Evolutionary conservation across 2,329 filamentous ascomycete species (phyloP), one percentile per base, ranked within the genome.

Genomic region (Herpotrichia juniperi): DNA sequence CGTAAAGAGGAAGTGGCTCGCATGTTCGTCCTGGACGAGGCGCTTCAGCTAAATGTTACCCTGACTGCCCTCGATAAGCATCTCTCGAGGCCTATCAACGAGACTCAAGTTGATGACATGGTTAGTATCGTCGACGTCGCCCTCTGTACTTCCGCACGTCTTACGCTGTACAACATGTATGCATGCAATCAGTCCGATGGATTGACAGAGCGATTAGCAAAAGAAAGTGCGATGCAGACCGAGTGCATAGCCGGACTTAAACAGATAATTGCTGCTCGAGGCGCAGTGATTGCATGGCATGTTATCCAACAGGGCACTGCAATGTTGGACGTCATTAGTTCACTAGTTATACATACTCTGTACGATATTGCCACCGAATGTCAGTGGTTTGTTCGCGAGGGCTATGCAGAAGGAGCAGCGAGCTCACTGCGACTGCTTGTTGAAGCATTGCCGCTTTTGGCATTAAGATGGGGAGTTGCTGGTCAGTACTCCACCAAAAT

Each of bases 1-100:
- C 86, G 46, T 19, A 48, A 48, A 42, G 46, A 42, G 24, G 30
- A 14, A 10, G 19, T 42, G 24, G 17, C 22, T n/a, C n/a, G 31
- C 14, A 35, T 42, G 4, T 30, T 42, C 8, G 22, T 48, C 4
- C 46, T 48, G 4, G 28, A 48, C 3, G 46, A 48, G 28, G 46
- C 32, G 7, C 32, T 40, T n/a, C 31, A 48, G 16, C 24, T 48
- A n/a, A 48, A 17, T 22, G 35, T 26, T 12, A 42, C 46, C 24
- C 24, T 48, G n/a, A 48, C 34, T 10, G 31, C 46, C 30, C 34
- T 48, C 5, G 46, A 48, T 25, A 48, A n/a, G 19, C 31, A 39
- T 28, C 34, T 48, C 14, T 19, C 46, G 10, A 24, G 21, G 9
- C n/a, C 31, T 8, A 48, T 42, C 21, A 25, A 39, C 16, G 24